phyloP scores from a whole-genome alignment of 2,329 filamentous ascomycete genomes.

The Pezizomycotina sp. region DNA sequence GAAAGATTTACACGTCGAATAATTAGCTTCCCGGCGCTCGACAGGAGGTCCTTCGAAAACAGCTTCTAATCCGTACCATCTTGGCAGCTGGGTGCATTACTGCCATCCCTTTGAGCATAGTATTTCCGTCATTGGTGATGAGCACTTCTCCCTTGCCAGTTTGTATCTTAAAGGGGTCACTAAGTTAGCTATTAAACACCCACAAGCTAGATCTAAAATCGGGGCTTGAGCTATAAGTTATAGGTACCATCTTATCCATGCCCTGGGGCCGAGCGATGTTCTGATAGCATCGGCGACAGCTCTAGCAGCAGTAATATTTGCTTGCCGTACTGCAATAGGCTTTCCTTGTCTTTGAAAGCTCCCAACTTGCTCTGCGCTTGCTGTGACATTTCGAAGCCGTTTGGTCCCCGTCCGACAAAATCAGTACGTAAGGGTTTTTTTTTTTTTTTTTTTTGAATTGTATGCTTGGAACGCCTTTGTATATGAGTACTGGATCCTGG shows the following conservation, averaged over 20 bases:
- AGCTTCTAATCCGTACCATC: constrained; percentile 39
- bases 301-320: constrained; percentile 94
- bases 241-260: constrained; percentile 83
- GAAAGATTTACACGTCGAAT: background rate
- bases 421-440: too few relatives aligned
- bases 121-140: constrained; percentile 99
- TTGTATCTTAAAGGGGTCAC: constrained; percentile 51
- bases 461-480: too few relatives aligned
- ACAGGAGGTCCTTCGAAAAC: background rate
- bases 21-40: background rate
- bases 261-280: constrained; percentile 75
- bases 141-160: constrained; percentile 92
- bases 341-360: constrained; percentile 52
- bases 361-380: constrained; percentile 14
- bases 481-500: too few relatives aligned
- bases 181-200: constrained; percentile 23
- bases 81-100: constrained; percentile 99
- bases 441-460: too few relatives aligned
- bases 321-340: constrained; percentile 87
- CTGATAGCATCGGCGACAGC: constrained; percentile 89
- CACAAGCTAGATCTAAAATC: background rate
- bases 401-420: too few relatives aligned
- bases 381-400: too few relatives aligned
- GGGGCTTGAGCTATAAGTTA: background rate
- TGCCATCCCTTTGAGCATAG: constrained; percentile 97